phyloP scores from a whole-genome alignment of 495 filamentous ascomycete genomes.

The Hypoxylon lenormandii region DNA sequence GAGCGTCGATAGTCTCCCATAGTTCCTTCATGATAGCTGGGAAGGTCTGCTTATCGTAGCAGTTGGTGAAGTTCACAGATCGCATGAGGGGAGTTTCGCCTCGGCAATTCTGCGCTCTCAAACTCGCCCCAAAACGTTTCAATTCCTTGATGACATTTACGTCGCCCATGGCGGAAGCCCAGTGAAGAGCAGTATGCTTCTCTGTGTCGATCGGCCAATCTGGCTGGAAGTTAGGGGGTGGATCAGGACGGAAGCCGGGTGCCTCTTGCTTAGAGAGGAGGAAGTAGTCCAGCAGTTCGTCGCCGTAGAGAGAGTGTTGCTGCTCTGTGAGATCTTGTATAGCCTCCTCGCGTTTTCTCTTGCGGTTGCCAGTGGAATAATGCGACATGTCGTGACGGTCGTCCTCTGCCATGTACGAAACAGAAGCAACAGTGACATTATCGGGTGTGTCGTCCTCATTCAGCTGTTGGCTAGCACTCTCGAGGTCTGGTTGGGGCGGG shows the following conservation, averaged over 20 bases:
- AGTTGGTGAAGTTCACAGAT: conserved; percentile 95
- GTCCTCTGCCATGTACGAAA: conserved; percentile 84
- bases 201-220: conserved; percentile 90
- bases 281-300: conserved; percentile 94
- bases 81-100: conserved; percentile 95
- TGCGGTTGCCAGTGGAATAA: conserved; percentile 74
- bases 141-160: conserved; percentile 88
- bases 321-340: conserved; percentile 77
- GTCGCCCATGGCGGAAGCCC: conserved; percentile 98
- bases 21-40: conserved; percentile 82
- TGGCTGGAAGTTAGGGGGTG: conserved; percentile 84
- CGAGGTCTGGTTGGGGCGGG: conserved; percentile 50
- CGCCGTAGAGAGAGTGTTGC: conserved; percentile 87
- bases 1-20: conserved; percentile 75
- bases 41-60: conserved; percentile 89
- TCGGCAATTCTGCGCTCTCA: conserved; percentile 74
- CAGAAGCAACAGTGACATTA: conserved; percentile 80
- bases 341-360: conserved; percentile 79
- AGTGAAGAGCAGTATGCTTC: conserved; percentile 89
- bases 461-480: conserved; percentile 66
- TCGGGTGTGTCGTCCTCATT: conserved; percentile 85
- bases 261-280: conserved; percentile 79
- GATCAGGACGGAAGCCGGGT: conserved; percentile 75
- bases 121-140: conserved; percentile 76
- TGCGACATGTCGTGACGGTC: conserved; percentile 76